A percentile compares a stretch with the other conserved stretches of the same genome.
Conservation (phyloP, 2,329 filamentous ascomycete species). For the Alternaria hordeiaustralica region DNA sequence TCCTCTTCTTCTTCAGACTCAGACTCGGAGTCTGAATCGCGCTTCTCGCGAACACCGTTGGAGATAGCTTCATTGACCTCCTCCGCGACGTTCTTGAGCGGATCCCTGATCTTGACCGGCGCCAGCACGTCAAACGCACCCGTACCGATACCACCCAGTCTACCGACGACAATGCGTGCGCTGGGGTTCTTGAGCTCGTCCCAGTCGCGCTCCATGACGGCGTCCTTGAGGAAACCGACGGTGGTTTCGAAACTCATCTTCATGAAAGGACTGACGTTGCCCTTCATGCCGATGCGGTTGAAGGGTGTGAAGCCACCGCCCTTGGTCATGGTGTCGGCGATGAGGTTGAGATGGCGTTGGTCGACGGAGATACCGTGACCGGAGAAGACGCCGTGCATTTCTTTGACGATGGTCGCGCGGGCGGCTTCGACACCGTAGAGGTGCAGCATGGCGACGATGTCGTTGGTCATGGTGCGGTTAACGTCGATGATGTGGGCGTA, state of each 20-base stretch:
- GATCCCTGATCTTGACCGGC: constrained; percentile 38
- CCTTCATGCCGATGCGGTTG: constrained; percentile 85
- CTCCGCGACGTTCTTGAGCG: constrained; percentile 25
- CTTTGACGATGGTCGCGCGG: constrained; percentile 82
- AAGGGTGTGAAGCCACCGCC: constrained; percentile 89
- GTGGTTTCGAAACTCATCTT: constrained; percentile 99
- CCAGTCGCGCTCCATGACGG: constrained; percentile 86
- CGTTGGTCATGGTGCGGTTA: constrained; percentile 87
- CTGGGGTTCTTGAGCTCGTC: constrained; percentile 87
- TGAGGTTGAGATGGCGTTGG: constrained; percentile 89
- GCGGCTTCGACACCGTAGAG: constrained; percentile 95
- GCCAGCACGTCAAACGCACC: constrained; percentile 86
- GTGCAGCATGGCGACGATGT: constrained; percentile 82
- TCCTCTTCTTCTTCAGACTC: constrained; percentile 20
- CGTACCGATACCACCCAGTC: constrained; percentile 82
- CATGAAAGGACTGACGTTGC: constrained; percentile 88
- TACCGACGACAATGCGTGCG: constrained; percentile 85
- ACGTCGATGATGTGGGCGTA: constrained; percentile 86
- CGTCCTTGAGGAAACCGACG: constrained; percentile 89
- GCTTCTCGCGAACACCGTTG: constrained; percentile 11
- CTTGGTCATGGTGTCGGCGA: constrained; percentile 98
- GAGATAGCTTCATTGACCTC: constrained; percentile 17
- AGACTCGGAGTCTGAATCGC: constrained; percentile 15
- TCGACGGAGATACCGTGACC: constrained; percentile 94
- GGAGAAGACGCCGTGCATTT: constrained; percentile 84